Conservation (phyloP, 208 protist species). For the Leishmania tropica region DNA sequence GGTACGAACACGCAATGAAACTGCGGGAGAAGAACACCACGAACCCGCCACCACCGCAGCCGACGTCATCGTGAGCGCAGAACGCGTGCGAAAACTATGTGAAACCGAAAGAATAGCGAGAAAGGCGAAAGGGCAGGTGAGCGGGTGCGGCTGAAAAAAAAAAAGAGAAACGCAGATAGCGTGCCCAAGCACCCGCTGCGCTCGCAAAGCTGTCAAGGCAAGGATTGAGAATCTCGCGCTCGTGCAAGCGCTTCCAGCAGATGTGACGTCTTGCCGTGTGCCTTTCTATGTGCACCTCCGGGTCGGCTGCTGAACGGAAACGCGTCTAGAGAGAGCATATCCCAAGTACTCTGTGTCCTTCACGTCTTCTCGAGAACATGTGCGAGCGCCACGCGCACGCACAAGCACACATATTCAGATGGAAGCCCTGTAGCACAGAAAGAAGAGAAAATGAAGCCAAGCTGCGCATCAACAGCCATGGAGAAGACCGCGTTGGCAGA, state of each 20-base stretch:
- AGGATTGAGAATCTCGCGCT: background rate
- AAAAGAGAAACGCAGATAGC: background rate
- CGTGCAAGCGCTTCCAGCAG: background rate
- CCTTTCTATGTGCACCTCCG: background rate
- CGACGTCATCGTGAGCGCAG: conserved; percentile 9
- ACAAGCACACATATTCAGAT: background rate
- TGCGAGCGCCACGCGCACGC: background rate
- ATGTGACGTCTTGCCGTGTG: background rate
- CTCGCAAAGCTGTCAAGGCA: background rate
- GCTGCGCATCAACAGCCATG: background rate
- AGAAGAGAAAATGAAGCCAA: background rate
- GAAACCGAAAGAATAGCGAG: background rate
- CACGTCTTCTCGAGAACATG: background rate
- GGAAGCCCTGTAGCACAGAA: background rate
- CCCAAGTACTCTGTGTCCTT: background rate
- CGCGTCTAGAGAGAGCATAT: background rate
- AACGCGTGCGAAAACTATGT: background rate
- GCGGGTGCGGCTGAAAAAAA: background rate
- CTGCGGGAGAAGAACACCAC: conserved; percentile 63
- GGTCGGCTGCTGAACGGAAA: background rate
- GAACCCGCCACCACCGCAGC: conserved; percentile 60
- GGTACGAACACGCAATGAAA: conserved; percentile 58
- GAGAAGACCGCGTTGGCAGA: background rate
- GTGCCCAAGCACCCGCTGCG: background rate
- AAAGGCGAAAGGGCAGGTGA: background rate